These are phyloP conservation scores for Vigna trinervia DNA, from an alignment of 306 rosid species.

Conservation along the genomic window DNA sequence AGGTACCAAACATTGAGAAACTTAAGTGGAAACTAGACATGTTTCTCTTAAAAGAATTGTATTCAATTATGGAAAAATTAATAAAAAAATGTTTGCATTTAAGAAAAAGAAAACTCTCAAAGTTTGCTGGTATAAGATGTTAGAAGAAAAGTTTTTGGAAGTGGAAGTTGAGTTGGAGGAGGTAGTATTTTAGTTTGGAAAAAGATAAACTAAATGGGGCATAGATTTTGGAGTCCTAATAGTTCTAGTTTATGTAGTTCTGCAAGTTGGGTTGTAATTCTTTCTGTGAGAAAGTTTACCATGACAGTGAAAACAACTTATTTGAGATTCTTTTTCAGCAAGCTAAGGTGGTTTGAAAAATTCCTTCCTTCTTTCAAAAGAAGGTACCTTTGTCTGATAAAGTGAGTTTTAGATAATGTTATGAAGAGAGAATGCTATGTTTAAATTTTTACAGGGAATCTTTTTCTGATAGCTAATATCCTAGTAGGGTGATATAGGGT, in stretches of 20 bases:
- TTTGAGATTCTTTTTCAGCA: background rate
- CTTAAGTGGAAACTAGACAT: no score
- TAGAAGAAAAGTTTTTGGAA: background rate
- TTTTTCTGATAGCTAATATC: no score
- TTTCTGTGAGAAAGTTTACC: background rate
- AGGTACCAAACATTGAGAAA: no score
- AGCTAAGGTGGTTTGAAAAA: background rate
- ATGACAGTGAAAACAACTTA: background rate
- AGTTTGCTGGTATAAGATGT: background rate
- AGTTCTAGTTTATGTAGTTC: no score
- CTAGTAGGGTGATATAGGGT: no score
- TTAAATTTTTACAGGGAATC: background rate
- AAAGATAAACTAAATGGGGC: background rate
- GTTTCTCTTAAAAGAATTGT: no score
- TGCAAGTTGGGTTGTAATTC: background rate
- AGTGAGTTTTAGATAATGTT: background rate
- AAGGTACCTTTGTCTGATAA: background rate
- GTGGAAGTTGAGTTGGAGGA: background rate
- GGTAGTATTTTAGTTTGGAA: background rate
- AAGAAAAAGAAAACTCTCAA: no score
- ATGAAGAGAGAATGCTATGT: background rate
- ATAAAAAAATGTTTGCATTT: no score
- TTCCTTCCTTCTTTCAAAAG: background rate
- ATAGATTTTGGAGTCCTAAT: no score
- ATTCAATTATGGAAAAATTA: no score